A percentile compares a stretch with the other conserved stretches of the same genome.
Conservation (phyloP, 1,284 basidiomycete species). For the Ustilago vetiveriae region DNA sequence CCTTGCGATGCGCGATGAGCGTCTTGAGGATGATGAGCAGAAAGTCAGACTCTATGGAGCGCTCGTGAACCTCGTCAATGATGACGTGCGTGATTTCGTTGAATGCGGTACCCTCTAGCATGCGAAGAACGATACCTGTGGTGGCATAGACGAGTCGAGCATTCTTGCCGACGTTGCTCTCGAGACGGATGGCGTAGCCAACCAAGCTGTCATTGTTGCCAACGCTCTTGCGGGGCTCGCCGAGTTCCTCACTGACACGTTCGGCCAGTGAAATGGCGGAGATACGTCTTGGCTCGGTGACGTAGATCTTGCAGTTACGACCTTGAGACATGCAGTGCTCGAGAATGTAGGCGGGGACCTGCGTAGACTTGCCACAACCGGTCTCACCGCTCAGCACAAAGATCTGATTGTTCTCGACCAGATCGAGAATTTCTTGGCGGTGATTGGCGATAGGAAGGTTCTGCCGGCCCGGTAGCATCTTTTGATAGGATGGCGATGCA, state of each 20-base stretch:
- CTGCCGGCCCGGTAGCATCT: slow-evolving; percentile 84
- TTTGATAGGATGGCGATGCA: slow-evolving; percentile 73
- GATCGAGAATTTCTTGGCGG: slow-evolving; percentile 78
- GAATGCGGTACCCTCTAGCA: slow-evolving; percentile 90
- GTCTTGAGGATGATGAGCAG: slow-evolving; percentile 92
- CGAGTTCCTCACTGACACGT: slow-evolving; percentile 91
- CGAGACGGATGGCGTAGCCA: slow-evolving; percentile 93
- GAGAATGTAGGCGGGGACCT: slow-evolving; percentile 92
- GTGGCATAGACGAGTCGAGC: slow-evolving; percentile 73
- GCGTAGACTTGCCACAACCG: slow-evolving; percentile 98
- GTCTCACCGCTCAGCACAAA: slow-evolving; percentile 96
- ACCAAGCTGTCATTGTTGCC: slow-evolving; percentile 84
- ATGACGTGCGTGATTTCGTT: slow-evolving; percentile 94
- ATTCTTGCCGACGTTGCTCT: slow-evolving; percentile 75
- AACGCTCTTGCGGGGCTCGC: slow-evolving; percentile 82
- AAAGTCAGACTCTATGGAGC: slow-evolving; percentile 97
- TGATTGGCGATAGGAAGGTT: slow-evolving; percentile 87
- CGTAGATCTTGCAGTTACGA: slow-evolving; percentile 87
- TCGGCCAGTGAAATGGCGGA: slow-evolving; percentile 97
- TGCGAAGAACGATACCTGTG: slow-evolving; percentile 94
- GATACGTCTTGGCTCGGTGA: slow-evolving; percentile 95
- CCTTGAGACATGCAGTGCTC: slow-evolving; percentile 88
- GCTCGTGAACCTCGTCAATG: slow-evolving; percentile 90
- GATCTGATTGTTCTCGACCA: slow-evolving; percentile 82
- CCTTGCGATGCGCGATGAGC: slow-evolving; percentile 79